phyloP scores from a whole-genome alignment of 2,329 filamentous ascomycete species.

The Ploettnerulaceae sp. region DNA sequence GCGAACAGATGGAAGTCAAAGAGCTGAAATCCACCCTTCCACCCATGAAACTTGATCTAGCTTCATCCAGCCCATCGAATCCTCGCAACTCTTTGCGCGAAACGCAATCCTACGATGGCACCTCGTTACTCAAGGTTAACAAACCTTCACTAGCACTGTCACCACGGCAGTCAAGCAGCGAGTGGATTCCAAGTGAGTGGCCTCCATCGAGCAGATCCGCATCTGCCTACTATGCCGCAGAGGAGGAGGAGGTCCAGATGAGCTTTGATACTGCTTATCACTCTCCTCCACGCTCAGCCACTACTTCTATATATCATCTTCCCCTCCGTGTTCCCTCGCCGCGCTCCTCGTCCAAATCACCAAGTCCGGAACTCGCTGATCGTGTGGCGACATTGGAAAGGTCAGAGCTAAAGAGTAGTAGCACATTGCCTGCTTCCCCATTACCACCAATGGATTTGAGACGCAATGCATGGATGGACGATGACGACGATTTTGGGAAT shows the following conservation, averaged over 20 bases:
- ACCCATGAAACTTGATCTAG: slow-evolving; percentile 74
- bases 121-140: slow-evolving; percentile 29
- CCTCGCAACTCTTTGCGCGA: slow-evolving; percentile 37
- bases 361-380: slow-evolving; percentile 13
- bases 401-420: slow-evolving; percentile 41
- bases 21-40: slow-evolving; percentile 86
- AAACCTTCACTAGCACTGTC: slow-evolving; percentile 15
- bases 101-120: slow-evolving; percentile 44
- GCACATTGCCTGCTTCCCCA: slow-evolving; percentile 49
- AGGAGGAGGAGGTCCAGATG: slow-evolving; percentile 55
- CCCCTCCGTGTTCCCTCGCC: slow-evolving; percentile 11
- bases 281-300: slow-evolving; percentile 20
- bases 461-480: slow-evolving; percentile 66
- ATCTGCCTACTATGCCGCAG: slow-evolving; percentile 16
- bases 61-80: slow-evolving; percentile 14
- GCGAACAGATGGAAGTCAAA: slow-evolving; percentile 53
- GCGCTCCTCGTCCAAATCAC: not conserved
- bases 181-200: slow-evolving; percentile 18
- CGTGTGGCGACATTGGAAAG: slow-evolving; percentile 23
- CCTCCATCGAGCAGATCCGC: slow-evolving; percentile 12
- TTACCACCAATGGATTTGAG: slow-evolving; percentile 32
- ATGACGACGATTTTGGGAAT: slow-evolving; percentile 64
- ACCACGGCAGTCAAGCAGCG: slow-evolving; percentile 17
- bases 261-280: slow-evolving; percentile 61
- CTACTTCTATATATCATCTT: slow-evolving; percentile 16